phyloP scores from a whole-genome alignment of 371 early-diverging fungal genomes.

The Lichtheimia hyalospora region DNA sequence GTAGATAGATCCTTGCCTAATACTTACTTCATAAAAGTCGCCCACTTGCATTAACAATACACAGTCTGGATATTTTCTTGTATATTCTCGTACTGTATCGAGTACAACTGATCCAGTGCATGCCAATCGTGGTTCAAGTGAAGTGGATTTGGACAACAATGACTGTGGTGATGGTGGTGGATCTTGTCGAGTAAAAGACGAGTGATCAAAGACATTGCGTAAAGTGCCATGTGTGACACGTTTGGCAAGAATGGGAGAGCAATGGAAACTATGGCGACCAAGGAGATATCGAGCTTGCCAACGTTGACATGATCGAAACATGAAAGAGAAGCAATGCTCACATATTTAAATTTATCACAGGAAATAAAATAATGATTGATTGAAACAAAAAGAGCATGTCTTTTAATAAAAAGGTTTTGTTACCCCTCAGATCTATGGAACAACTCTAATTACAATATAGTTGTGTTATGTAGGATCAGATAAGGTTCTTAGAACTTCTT shows the following conservation, averaged over 20 bases:
- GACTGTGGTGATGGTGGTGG: background rate
- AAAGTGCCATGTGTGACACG: slow-evolving; percentile 9
- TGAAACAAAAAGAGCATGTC: background rate
- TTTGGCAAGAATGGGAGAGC: background rate
- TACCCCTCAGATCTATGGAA: slow-evolving; percentile 3
- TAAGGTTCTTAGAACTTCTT: slow-evolving; percentile 49
- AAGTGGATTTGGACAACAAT: background rate
- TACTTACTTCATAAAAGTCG: slow-evolving; percentile 87
- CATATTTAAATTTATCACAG: background rate
- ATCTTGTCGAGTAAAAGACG: background rate
- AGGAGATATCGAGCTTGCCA: background rate
- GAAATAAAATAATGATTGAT: background rate
- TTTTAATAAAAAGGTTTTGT: background rate
- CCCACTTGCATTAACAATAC: slow-evolving; percentile 91
- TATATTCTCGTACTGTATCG: slow-evolving; percentile 62
- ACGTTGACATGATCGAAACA: background rate
- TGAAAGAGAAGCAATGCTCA: background rate
- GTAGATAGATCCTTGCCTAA: background rate
- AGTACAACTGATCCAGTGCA: slow-evolving; percentile 47
- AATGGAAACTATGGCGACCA: background rate
- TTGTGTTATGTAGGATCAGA: background rate
- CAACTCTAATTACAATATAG: background rate
- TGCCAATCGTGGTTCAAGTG: slow-evolving; percentile 15
- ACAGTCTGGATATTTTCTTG: slow-evolving; percentile 70
- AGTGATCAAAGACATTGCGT: slow-evolving; percentile 3